These are phyloP conservation scores for Diddensiella transvaalensis DNA, from an alignment of 805 yeast genomes.

Conservation along the genomic window DNA sequence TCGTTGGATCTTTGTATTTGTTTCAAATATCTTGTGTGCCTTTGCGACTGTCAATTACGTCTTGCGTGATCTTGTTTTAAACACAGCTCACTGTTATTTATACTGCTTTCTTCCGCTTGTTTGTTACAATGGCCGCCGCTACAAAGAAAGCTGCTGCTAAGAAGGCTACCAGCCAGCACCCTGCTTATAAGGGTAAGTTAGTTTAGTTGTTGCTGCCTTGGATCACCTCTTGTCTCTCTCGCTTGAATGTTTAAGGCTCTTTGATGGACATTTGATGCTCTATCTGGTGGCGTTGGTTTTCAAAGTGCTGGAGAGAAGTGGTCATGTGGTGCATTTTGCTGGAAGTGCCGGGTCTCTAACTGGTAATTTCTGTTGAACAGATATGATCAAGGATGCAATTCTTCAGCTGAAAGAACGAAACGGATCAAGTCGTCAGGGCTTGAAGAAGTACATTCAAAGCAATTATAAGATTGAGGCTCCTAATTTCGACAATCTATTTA, in stretches of 20 bases:
- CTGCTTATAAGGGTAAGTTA: conserved; percentile 38
- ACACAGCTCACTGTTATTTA: not conserved
- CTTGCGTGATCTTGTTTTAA: not conserved
- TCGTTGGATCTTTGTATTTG: too few species aligned
- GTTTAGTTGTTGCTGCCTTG: too few species aligned
- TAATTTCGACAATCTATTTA: conserved; percentile 73
- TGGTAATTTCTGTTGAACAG: conserved; percentile 31
- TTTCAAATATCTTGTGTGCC: too few species aligned
- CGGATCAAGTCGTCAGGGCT: conserved; percentile 77
- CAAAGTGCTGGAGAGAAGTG: not conserved
- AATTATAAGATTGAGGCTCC: conserved; percentile 55
- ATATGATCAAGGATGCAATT: conserved; percentile 66
- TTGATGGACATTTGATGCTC: conserved; percentile 3
- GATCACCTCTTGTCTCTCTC: too few species aligned
- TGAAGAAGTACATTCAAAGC: conserved; percentile 75
- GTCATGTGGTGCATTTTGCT: too few species aligned
- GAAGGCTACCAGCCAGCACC: conserved; percentile 31
- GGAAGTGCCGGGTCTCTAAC: too few species aligned
- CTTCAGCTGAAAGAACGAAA: conserved; percentile 70
- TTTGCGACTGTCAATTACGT: too few species aligned
- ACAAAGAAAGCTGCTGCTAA: conserved; percentile 26
- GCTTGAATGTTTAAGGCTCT: too few species aligned
- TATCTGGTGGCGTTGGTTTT: not conserved
- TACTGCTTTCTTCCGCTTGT: not conserved
- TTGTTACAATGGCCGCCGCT: conserved; percentile 10